Evolutionary conservation across 257 asterid species (phyloP), one percentile per base, ranked within the genome.

Genomic region (Solanum etuberosum): DNA sequence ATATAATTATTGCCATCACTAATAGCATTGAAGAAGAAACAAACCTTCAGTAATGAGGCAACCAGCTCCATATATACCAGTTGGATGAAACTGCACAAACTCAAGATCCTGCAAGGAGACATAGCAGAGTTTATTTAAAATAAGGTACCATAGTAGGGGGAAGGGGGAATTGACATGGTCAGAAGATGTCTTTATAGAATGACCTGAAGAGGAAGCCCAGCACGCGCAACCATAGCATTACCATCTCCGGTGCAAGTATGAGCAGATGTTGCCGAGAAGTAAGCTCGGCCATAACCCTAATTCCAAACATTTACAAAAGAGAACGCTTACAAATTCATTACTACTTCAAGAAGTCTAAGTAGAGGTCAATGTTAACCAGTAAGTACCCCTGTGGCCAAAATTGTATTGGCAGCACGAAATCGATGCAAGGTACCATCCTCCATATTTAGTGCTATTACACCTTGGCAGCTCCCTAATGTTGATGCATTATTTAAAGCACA

Each of bases 171-270:
- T 13, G 51, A 51, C 51, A 34, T 25, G 46, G 23, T 42, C 31
- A 11, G 46, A 73, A 87, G 72, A 72, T 23, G 68, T 61, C 29
- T 13, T 21, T 7, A 42, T 27, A 34, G 73, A 89, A 91, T 71
- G 48, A 95, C 99, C 99, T 95, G 92, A 2, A 97, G 98, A 89
- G 99, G 99, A 68, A 97, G 92, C 74, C 98, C 99, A 65, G 99
- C 99, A 84, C 99, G 99, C 31, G 99, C 94, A 89, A 97, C 99
- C 99, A 97, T 97, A 61, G 98, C 99, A 93, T 93, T 96, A 85
- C 99, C 99, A 92, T 97, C 99, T 89, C 99, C 99, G 3, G 99
- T 97, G 95, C 99, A 97, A 87, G 99, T 97, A 92, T 97, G 99
- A 88, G 99, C 99, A 90, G 99, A 97, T 80, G 99, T 97, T 83